phyloP scores from a whole-genome alignment of 192 early-diverging fungal species.

The Backusella macrospora region DNA sequence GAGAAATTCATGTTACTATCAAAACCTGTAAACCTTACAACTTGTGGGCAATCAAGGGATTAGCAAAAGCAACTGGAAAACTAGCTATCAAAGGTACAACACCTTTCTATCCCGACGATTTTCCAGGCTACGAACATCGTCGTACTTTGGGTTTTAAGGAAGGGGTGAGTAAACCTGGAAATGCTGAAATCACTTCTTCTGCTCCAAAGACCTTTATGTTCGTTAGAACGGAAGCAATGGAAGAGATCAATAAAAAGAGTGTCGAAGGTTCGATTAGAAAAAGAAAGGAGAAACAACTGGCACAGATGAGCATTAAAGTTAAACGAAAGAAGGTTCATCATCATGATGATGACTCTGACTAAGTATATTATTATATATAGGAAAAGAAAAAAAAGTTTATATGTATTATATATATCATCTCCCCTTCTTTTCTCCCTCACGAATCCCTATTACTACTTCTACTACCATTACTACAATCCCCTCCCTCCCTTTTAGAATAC shows the following conservation, averaged over 20 bases:
- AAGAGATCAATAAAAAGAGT: constrained; percentile 43
- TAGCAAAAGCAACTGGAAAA: constrained; percentile 70
- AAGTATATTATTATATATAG: background rate
- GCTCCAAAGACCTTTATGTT: constrained; percentile 73
- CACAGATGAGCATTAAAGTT: constrained; percentile 15
- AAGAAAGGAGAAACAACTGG: background rate
- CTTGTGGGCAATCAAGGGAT: constrained; percentile 78
- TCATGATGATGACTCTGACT: constrained; percentile 1
- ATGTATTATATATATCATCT: background rate
- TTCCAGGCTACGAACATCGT: constrained; percentile 89
- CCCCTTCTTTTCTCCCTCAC: too few species aligned
- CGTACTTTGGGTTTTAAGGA: constrained; percentile 95
- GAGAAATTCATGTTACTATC: constrained; percentile 82
- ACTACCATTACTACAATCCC: too few species aligned
- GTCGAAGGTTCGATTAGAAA: constrained; percentile 18
- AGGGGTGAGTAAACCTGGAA: constrained; percentile 70
- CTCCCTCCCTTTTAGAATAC: too few species aligned
- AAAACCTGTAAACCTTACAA: constrained; percentile 89
- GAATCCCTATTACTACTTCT: too few species aligned
- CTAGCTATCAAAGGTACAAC: constrained; percentile 55
- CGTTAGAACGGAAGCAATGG: constrained; percentile 55
- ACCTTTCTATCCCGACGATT: constrained; percentile 69
- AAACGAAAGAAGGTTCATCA: constrained; percentile 12
- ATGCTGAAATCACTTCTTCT: constrained; percentile 77
- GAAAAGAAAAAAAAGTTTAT: background rate